phyloP scores from a whole-genome alignment of 345 rosid species.

The Sonneratia alba region DNA sequence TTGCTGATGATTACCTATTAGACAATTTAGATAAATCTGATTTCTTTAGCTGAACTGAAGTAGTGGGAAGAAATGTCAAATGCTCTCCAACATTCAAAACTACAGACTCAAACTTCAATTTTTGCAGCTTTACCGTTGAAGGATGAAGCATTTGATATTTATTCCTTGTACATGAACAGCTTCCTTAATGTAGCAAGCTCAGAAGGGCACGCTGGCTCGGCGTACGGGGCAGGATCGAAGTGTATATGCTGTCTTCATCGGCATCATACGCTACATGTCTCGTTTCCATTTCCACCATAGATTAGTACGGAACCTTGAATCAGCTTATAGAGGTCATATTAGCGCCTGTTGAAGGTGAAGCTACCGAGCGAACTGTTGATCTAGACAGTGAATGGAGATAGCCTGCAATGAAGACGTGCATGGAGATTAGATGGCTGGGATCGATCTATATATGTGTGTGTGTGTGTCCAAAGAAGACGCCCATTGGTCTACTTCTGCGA shows the following conservation, averaged over 20 bases:
- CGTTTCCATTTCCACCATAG: conserved; percentile 14
- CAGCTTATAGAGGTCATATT: conserved; percentile 12
- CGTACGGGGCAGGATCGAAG: conserved; percentile 13
- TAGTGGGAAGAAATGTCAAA: conserved; percentile 23
- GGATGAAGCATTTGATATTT: not conserved
- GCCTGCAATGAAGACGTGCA: not conserved
- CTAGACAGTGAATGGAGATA: not conserved
- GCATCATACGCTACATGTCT: conserved; percentile 22
- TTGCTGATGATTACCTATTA: too few relatives aligned
- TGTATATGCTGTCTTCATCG: conserved; percentile 14
- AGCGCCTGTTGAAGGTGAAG: conserved; percentile 6
- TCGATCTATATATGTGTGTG: too few relatives aligned
- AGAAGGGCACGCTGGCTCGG: conserved; percentile 20
- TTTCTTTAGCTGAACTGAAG: not conserved
- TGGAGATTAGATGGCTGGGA: too few relatives aligned
- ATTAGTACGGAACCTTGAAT: conserved; percentile 7
- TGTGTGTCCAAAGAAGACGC: too few relatives aligned
- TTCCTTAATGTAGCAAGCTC: conserved; percentile 20
- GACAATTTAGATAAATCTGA: not conserved
- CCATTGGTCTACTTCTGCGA: too few relatives aligned
- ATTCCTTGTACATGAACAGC: conserved; percentile 2
- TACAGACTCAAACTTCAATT: not conserved
- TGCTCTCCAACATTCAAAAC: conserved; percentile 9
- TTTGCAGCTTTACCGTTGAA: not conserved
- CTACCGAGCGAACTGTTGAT: not conserved